A percentile compares a stretch with the other conserved stretches of the same genome.
These are phyloP conservation scores for Chalara sp. DNA, from an alignment of 2,329 filamentous ascomycete genomes.

Conservation along the genomic window DNA sequence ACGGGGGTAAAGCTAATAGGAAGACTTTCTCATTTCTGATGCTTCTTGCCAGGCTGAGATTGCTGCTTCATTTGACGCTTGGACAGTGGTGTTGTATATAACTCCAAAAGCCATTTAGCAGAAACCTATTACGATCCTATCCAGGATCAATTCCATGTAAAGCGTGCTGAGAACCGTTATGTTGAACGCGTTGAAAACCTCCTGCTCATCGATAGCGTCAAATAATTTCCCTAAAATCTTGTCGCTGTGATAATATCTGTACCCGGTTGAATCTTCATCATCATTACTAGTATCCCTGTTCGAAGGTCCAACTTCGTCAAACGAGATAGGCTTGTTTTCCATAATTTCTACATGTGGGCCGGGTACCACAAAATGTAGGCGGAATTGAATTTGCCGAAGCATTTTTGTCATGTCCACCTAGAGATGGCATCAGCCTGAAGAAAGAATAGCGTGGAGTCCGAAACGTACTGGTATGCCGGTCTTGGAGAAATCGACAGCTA, in stretches of 20 bases:
- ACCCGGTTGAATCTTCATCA: slow-evolving; percentile 38
- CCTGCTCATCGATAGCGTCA: slow-evolving; percentile 63
- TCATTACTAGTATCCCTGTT: slow-evolving; percentile 32
- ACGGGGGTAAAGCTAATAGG: slow-evolving; percentile 35
- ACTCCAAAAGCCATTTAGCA: too few species aligned
- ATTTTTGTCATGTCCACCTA: slow-evolving; percentile 20
- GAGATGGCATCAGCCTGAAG: neutral
- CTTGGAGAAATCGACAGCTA: slow-evolving; percentile 70
- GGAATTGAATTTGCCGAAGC: slow-evolving; percentile 19
- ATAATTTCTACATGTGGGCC: slow-evolving; percentile 37
- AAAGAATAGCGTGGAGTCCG: neutral
- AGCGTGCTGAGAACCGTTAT: slow-evolving; percentile 2
- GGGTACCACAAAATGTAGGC: slow-evolving; percentile 48
- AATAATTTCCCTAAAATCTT: slow-evolving; percentile 67
- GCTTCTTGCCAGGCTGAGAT: slow-evolving; percentile 31
- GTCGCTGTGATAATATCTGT: slow-evolving; percentile 57
- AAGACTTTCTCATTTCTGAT: slow-evolving; percentile 32
- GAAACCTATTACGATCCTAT: slow-evolving; percentile 21
- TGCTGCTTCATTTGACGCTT: slow-evolving; percentile 29
- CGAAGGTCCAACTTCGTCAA: slow-evolving; percentile 5
- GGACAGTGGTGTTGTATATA: too few species aligned
- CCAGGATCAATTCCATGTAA: slow-evolving; percentile 25
- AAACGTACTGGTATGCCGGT: slow-evolving; percentile 53
- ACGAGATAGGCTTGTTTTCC: slow-evolving; percentile 23
- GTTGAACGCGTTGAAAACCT: slow-evolving; percentile 41